Evolutionary conservation across 2,329 filamentous ascomycete species (phyloP), one percentile per base, ranked within the genome.

Genomic region (Hortaea werneckii): DNA sequence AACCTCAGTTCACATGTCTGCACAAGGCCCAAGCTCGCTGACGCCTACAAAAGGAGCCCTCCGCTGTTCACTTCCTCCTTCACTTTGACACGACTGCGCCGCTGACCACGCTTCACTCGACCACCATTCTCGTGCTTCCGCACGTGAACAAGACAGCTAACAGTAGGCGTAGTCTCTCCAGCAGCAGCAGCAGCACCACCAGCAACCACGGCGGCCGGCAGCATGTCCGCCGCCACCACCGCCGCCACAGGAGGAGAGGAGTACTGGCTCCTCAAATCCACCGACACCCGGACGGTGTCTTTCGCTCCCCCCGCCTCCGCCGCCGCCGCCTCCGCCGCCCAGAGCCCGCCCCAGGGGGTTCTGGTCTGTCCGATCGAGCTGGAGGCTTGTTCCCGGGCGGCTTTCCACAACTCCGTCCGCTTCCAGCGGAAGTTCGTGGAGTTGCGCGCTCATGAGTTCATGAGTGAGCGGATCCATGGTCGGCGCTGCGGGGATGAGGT

Each of bases 401-500:
- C 9, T 3, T 47, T 29, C 13, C 37, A 40, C 20, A 20, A 39
- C 32, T n/a, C 8, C 9, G 32, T 35, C n/a, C 32, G 32, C 32
- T 20, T 20, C 20, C 26, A 13, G 29, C 20, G 20, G 45, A 42
- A 10, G 39, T 37, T 27, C n/a, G 11, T 41, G 27, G 10, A 40
- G 38, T 27, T 12, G 37, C 30, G 44, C 5, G 5, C 37, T 9
- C 29, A 38, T 30, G n/a, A 42, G 12, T 26, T 42, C 29, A 12
- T 37, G 12, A n/a, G n/a, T 8, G 41, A 40, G 41, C 13, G n/a
- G 29, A 20, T 43, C 3, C 30, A 45, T 29, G 47, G 47, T 2
- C 29, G 47, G 12, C n/a, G 43, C 29, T 12, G 42, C 26, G 40
- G 41, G 27, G 40, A 49, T 29, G 43, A 45, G 35, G 43, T 49